phyloP scores from a whole-genome alignment of 306 rosid genomes.

The Castanea crenata region DNA sequence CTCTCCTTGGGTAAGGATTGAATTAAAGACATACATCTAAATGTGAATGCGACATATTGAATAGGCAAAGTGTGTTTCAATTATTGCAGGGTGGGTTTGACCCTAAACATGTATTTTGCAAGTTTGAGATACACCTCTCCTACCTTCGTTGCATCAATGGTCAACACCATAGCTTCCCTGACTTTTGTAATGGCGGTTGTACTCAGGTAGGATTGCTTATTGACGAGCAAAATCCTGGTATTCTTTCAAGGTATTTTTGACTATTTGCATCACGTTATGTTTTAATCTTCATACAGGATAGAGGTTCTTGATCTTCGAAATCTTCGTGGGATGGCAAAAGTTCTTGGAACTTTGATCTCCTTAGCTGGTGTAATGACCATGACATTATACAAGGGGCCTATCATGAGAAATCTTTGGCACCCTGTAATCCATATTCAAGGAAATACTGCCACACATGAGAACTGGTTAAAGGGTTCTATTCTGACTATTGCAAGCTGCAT shows the following conservation, averaged over 20 bases:
- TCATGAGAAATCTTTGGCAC: conserved; percentile 45
- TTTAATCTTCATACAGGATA: conserved; percentile 36
- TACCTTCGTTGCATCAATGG: conserved; percentile 63
- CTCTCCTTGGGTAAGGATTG: conserved; percentile 66
- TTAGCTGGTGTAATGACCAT: conserved; percentile 72
- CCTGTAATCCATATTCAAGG: conserved; percentile 53
- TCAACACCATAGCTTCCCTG: conserved; percentile 68
- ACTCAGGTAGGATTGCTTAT: conserved; percentile 42
- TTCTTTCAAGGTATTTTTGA: background rate
- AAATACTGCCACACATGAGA: conserved; percentile 35
- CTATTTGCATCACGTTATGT: background rate
- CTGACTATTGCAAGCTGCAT: conserved; percentile 68
- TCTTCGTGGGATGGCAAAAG: conserved; percentile 62
- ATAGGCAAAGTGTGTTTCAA: conserved; percentile 3
- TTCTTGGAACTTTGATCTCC: conserved; percentile 60
- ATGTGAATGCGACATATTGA: background rate
- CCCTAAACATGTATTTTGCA: conserved; percentile 71
- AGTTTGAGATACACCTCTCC: conserved; percentile 78
- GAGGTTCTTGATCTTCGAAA: conserved; percentile 50
- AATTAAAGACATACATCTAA: background rate
- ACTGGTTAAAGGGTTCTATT: conserved; percentile 79
- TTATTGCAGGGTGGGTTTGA: conserved; percentile 54
- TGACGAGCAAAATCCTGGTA: background rate
- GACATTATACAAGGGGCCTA: conserved; percentile 78
- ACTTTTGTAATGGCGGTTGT: conserved; percentile 73